These are phyloP conservation scores for Yarrowia bubula DNA, from an alignment of 805 yeast genomes.

Conservation along the genomic window DNA sequence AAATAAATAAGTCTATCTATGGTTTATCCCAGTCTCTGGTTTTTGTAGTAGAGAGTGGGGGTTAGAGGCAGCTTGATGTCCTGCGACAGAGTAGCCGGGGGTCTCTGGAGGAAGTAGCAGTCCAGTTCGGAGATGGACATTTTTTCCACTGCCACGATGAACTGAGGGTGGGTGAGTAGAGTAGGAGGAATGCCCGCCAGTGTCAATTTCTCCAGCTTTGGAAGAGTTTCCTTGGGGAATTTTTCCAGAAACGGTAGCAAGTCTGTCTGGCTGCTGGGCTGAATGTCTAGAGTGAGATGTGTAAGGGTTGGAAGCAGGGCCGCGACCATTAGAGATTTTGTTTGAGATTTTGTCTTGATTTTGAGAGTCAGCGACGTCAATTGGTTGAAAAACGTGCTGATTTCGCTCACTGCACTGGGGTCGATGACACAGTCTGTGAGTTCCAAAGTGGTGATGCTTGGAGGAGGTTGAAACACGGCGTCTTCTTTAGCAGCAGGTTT, in stretches of 20 bases:
- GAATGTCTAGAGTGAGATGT: neutral
- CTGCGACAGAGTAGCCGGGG: neutral
- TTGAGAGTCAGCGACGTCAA: neutral
- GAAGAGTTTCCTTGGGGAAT: neutral
- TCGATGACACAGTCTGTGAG: constrained; percentile 19
- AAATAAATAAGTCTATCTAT: neutral
- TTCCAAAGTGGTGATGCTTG: neutral
- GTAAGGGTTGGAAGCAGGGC: neutral
- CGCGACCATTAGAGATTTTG: neutral
- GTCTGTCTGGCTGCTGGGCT: neutral
- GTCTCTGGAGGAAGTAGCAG: neutral
- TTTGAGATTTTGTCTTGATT: neutral
- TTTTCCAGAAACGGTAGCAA: neutral
- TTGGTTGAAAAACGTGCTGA: neutral
- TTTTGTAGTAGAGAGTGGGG: constrained; percentile 5
- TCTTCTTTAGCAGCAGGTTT: neutral
- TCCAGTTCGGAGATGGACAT: neutral
- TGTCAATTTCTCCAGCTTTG: constrained; percentile 10
- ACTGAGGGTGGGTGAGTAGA: neutral
- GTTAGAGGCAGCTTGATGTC: neutral
- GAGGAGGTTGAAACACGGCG: neutral
- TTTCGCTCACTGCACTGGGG: neutral
- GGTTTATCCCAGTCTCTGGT: neutral
- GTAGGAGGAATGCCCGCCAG: neutral
- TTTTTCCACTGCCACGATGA: neutral